Evolutionary conservation across 2,329 filamentous ascomycete genomes (phyloP).

Genomic region (Aspergillus quadricinctus): DNA sequence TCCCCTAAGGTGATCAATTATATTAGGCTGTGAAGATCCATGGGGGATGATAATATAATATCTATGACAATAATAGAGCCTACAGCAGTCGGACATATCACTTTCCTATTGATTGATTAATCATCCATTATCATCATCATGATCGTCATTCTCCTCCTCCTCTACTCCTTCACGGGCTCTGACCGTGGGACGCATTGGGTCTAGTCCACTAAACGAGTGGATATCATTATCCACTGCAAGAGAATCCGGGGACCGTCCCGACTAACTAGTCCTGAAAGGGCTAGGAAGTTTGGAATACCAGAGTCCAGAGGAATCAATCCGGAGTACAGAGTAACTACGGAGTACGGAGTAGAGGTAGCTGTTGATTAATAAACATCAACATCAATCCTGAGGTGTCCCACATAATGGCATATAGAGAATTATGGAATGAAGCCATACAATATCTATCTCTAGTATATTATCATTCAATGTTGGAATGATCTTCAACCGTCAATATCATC

Average conservation of each 20-base stretch:
- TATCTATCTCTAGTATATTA: no score
- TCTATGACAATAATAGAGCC: not conserved
- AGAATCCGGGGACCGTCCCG: not conserved
- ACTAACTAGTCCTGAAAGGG: not conserved
- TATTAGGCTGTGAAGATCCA: not conserved
- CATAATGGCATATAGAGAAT: not conserved
- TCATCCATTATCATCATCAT: not conserved
- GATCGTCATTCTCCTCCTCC: slow-evolving; percentile 15
- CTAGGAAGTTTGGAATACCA: not conserved
- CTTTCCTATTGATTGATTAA: not conserved
- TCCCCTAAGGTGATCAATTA: not conserved
- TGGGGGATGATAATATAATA: not conserved
- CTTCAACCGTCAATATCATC: not conserved
- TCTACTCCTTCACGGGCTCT: slow-evolving; percentile 10
- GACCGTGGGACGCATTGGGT: slow-evolving; percentile 19
- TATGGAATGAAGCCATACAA: no score
- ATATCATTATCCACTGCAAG: not conserved
- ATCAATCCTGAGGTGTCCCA: not conserved
- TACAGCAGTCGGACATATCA: not conserved
- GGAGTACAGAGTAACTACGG: not conserved
- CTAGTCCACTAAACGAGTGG: slow-evolving; percentile 4
- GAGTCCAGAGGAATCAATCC: not conserved
- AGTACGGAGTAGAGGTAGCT: not conserved
- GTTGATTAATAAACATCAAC: not conserved
- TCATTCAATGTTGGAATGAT: no score